These are phyloP conservation scores for Boletus insuetus DNA, from an alignment of 768 basidiomycete species.

Conservation along the genomic window DNA sequence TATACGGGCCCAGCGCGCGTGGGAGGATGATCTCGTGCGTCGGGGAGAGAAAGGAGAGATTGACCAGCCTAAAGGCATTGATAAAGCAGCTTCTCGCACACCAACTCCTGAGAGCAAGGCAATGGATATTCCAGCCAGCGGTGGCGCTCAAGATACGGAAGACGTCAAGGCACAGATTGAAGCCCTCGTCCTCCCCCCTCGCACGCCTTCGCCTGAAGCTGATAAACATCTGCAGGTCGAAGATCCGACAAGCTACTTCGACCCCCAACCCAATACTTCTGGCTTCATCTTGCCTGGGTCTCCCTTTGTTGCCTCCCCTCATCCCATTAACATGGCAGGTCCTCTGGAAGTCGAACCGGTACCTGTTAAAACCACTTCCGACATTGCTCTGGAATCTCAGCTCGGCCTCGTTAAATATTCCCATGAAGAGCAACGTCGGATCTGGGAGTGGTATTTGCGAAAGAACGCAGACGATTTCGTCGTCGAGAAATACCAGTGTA, in stretches of 20 bases:
- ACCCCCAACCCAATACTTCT: constrained; percentile 32
- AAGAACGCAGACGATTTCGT: constrained; percentile 85
- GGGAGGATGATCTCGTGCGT: constrained; percentile 85
- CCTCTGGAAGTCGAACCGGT: constrained; percentile 38
- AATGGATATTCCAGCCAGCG: constrained; percentile 1
- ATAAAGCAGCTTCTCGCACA: constrained; percentile 23
- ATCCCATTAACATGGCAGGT: constrained; percentile 24
- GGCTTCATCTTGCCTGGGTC: constrained; percentile 30
- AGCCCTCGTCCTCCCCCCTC: constrained; percentile 38
- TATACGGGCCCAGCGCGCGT: constrained; percentile 63
- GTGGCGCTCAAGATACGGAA: constrained; percentile 32
- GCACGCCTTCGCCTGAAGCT: constrained; percentile 39
- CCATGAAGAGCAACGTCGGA: constrained; percentile 81
- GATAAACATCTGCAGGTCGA: constrained; percentile 27
- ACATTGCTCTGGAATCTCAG: constrained; percentile 74
- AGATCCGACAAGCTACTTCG: constrained; percentile 43
- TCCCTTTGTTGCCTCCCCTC: constrained; percentile 32
- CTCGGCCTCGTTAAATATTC: constrained; percentile 70
- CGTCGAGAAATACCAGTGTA: constrained; percentile 90
- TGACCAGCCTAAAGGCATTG: constrained; percentile 11
- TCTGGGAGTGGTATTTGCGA: constrained; percentile 95
- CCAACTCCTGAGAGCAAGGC: constrained; percentile 30
- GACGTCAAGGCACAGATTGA: constrained; percentile 73
- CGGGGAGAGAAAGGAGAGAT: constrained; percentile 61
- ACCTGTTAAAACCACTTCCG: constrained; percentile 56